Base-by-base conservation (phyloP, 176 grass and related monocot species). In the Panicum miliaceum region DNA sequence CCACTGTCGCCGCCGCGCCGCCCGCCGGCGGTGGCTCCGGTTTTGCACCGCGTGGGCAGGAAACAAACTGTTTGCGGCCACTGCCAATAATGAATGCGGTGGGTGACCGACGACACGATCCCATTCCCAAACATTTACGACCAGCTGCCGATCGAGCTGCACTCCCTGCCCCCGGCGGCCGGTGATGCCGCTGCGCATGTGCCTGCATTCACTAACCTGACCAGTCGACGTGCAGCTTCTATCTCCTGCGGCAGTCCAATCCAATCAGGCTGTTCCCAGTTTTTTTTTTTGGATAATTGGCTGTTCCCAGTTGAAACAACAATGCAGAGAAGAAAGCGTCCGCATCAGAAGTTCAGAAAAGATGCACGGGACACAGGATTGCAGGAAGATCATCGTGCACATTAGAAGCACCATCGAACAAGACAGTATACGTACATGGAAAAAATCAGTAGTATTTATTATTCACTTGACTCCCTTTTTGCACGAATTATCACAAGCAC, bases 361-460 rank as follows among this genome's bases (percentile, higher is more conserved):
- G n/a, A 62, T 62, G 36, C 3, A 8, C 2, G 3, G 22, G 15
- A n/a, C 61, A 1, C n/a, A n/a, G n/a, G n/a, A n/a, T n/a, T n/a
- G n/a, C 15, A 25, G n/a, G 3, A 61, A 11, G 23, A 78, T 13
- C 50, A 3, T 26, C 37, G 10, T 46, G 25, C 15, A 11, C 11
- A 59, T 12, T 45, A 22, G 54, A 37, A 38, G 35, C 35, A 11
- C 64, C 7, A 23, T 72, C 69, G 70, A 72, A 34, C 70, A 13
- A 48, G 47, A 74, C 34, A 50, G 1, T n/a, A n/a, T n/a, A n/a
- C n/a, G n/a, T n/a, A 3, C 6, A 52, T 6, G 50, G 3, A 36
- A 64, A 65, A 65, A 80, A 52, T 64, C 45, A 80, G 20, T 59
- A 52, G 29, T n/a, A 79, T 35, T 35, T 48, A 35, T 64, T 64